Conservation (phyloP, 2,329 filamentous ascomycete genomes). For the Calonectria ilicicola region DNA sequence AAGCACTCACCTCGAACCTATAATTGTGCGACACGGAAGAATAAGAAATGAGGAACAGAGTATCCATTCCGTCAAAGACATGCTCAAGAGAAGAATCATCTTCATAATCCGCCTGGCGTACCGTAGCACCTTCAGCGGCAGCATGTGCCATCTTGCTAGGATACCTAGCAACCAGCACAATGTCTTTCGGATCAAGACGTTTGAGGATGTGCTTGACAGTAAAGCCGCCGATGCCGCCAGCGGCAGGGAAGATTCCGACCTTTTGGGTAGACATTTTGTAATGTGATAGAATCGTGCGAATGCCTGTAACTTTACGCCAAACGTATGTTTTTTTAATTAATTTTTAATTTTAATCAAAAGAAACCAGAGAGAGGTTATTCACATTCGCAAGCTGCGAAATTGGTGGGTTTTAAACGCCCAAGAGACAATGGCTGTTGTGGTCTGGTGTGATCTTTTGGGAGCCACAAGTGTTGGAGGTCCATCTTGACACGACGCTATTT, state of each 20-base stretch:
- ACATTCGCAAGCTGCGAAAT: too few species aligned
- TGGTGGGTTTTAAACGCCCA: too few species aligned
- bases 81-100: not conserved
- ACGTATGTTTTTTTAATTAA: too few species aligned
- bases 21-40: not conserved
- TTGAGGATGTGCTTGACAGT: not conserved
- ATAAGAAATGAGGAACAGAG: not conserved
- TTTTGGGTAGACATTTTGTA: not conserved
- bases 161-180: not conserved
- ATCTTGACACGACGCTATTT: too few species aligned
- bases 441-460: too few species aligned
- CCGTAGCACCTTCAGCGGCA: not conserved
- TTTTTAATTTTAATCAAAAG: too few species aligned
- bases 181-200: not conserved
- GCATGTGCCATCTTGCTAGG: not conserved
- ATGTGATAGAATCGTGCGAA: not conserved
- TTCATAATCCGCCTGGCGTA: not conserved
- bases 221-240: not conserved
- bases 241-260: not conserved
- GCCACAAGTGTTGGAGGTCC: too few species aligned
- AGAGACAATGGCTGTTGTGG: too few species aligned
- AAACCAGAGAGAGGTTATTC: too few species aligned
- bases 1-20: not conserved
- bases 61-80: not conserved
- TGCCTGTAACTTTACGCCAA: not conserved